These are phyloP conservation scores for Musa beccarii DNA, from an alignment of 176 grass and related monocot genomes.

Conservation along the genomic window DNA sequence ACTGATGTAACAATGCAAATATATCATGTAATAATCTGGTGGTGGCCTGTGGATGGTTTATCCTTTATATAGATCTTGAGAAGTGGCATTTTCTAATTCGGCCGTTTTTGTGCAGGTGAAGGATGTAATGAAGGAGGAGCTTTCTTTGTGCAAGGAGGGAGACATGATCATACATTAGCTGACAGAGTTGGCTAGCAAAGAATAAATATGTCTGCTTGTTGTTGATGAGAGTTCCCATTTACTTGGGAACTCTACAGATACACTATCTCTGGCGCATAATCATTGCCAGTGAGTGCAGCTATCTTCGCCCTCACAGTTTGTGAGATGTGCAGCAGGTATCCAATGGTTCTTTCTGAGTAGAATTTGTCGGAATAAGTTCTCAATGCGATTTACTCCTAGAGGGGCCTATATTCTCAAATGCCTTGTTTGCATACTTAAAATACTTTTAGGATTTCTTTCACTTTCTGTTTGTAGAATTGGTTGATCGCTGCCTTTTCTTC, in stretches of 20 bases:
- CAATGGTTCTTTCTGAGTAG: slow-evolving; percentile 6
- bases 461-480: too few species aligned
- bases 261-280: slow-evolving; percentile 69
- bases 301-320: slow-evolving; percentile 81
- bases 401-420: neutral
- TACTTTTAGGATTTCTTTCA: too few species aligned
- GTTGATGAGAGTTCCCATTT: slow-evolving; percentile 70
- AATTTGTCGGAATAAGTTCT: neutral
- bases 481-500: too few species aligned
- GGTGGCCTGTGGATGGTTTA: neutral
- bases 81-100: neutral
- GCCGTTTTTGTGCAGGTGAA: slow-evolving; percentile 54
- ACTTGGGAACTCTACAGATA: slow-evolving; percentile 85
- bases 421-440: neutral
- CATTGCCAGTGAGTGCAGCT: slow-evolving; percentile 48
- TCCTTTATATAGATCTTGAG: neutral
- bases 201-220: slow-evolving; percentile 80
- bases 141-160: slow-evolving; percentile 80
- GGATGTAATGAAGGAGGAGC: slow-evolving; percentile 91
- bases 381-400: slow-evolving; percentile 11
- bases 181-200: slow-evolving; percentile 85
- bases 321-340: slow-evolving; percentile 96
- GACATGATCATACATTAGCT: slow-evolving; percentile 99
- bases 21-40: neutral
- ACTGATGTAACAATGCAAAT: neutral